phyloP scores from a whole-genome alignment of 2,329 filamentous ascomycete genomes.

The Neoscytalidium dimidiatum region DNA sequence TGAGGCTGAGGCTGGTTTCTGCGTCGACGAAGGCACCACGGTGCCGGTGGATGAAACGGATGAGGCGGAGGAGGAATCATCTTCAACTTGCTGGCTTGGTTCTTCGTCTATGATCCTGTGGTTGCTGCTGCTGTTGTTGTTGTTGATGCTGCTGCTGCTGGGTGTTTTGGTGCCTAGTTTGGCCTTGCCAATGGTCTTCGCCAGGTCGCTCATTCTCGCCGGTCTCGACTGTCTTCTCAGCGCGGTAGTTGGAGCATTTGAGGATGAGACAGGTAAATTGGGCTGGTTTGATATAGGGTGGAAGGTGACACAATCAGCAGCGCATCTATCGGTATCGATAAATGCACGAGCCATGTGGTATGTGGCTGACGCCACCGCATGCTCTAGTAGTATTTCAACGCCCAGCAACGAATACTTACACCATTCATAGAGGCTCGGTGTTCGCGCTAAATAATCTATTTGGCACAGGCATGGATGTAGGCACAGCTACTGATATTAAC shows the following conservation, averaged over 20 bases:
- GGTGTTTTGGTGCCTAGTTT: conserved; percentile 52
- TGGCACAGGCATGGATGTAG: no score
- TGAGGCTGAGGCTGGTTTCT: conserved; percentile 55
- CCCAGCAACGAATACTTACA: neutral
- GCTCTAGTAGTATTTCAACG: neutral
- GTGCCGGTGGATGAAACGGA: conserved; percentile 93
- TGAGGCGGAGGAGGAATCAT: conserved; percentile 59
- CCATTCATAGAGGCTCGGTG: no score
- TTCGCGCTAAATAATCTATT: no score
- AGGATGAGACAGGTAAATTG: neutral
- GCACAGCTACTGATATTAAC: no score
- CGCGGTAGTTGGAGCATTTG: neutral
- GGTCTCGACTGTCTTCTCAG: neutral
- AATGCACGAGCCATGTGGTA: neutral
- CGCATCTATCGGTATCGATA: conserved; percentile 6
- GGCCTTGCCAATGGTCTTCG: conserved; percentile 75
- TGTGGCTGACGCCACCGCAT: neutral
- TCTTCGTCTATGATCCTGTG: conserved; percentile 55
- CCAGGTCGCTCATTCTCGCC: conserved; percentile 72
- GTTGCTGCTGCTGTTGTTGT: conserved; percentile 60
- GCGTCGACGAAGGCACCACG: conserved; percentile 75
- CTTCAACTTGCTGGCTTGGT: conserved; percentile 32
- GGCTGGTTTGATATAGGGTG: neutral
- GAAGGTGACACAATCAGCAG: neutral
- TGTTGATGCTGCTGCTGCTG: conserved; percentile 50